These are phyloP conservation scores for Prunus armeniaca DNA, from an alignment of 306 rosid species.

Conservation along the genomic window DNA sequence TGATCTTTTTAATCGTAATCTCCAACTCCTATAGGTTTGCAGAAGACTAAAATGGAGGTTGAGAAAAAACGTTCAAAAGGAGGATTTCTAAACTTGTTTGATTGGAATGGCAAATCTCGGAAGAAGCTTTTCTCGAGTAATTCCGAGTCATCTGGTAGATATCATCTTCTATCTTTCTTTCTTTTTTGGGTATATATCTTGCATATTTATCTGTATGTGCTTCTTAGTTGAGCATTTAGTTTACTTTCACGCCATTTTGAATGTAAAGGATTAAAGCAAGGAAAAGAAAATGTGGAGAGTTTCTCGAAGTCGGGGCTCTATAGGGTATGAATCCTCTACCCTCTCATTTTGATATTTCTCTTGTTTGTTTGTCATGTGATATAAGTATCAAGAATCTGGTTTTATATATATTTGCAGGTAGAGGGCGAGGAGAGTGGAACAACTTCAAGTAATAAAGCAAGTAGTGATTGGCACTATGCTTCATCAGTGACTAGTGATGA, in stretches of 20 bases:
- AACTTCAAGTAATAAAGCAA: constrained; percentile 49
- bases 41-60: constrained; percentile 48
- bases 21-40: constrained; percentile 18
- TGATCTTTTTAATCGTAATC: not conserved
- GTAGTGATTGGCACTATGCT: constrained; percentile 47
- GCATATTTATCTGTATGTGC: not conserved
- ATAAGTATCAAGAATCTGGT: not conserved
- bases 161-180: not conserved
- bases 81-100: constrained; percentile 82
- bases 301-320: constrained; percentile 36
- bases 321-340: constrained; percentile 39
- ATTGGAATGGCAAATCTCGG: constrained; percentile 92
- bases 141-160: constrained; percentile 53
- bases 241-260: constrained; percentile 29
- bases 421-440: constrained; percentile 55
- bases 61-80: constrained; percentile 85
- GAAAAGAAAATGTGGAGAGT: constrained; percentile 57
- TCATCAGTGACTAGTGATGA: constrained; percentile 62
- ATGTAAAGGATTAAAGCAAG: constrained; percentile 48
- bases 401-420: constrained; percentile 38
- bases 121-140: constrained; percentile 55
- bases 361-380: not conserved
- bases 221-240: constrained; percentile 12
- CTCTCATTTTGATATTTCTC: constrained; percentile 1
- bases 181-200: not conserved